Evolutionary conservation across 2,329 filamentous ascomycete species (phyloP).

Genomic region (Parasarocladium wereldwijsianum): DNA sequence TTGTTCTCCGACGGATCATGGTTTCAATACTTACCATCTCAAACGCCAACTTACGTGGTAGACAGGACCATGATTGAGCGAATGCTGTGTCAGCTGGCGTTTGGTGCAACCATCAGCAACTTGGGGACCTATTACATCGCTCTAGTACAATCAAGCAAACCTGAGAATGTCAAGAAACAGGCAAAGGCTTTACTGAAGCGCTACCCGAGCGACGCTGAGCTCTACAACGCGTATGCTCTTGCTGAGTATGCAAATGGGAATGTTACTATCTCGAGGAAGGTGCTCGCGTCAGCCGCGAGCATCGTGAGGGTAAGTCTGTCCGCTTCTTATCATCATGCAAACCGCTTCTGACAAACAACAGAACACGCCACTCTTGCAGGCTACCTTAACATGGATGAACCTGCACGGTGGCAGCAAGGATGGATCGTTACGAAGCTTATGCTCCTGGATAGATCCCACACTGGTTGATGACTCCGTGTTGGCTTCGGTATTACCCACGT

Average conservation of each 20-base stretch:
- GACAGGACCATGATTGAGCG: slow-evolving; percentile 34
- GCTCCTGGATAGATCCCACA: slow-evolving; percentile 19
- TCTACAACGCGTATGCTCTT: slow-evolving; percentile 71
- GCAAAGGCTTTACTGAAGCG: slow-evolving; percentile 63
- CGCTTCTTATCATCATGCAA: no score
- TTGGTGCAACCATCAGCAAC: slow-evolving; percentile 15
- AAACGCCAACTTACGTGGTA: slow-evolving; percentile 10
- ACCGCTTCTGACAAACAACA: no score
- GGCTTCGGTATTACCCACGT: slow-evolving; percentile 12
- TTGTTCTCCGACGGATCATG: slow-evolving; percentile 32
- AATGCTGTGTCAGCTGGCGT: slow-evolving; percentile 43
- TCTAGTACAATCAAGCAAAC: slow-evolving; percentile 43
- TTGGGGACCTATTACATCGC: slow-evolving; percentile 59
- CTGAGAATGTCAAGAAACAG: slow-evolving; percentile 44
- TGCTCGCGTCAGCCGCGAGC: slow-evolving; percentile 50
- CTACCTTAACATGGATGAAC: slow-evolving; percentile 59
- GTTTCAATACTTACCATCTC: slow-evolving; percentile 27
- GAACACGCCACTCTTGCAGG: no score
- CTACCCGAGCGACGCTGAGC: slow-evolving; percentile 42
- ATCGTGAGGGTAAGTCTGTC: slow-evolving; percentile 16
- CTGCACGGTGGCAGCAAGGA: slow-evolving; percentile 25
- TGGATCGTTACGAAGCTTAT: slow-evolving; percentile 23
- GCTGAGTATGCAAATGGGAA: slow-evolving; percentile 51
- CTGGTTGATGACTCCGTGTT: slow-evolving; percentile 7
- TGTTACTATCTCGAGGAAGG: slow-evolving; percentile 40